Evolutionary conservation across 2,329 filamentous ascomycete species (phyloP).

Genomic region (Purpureocillium takamizusanense): DNA sequence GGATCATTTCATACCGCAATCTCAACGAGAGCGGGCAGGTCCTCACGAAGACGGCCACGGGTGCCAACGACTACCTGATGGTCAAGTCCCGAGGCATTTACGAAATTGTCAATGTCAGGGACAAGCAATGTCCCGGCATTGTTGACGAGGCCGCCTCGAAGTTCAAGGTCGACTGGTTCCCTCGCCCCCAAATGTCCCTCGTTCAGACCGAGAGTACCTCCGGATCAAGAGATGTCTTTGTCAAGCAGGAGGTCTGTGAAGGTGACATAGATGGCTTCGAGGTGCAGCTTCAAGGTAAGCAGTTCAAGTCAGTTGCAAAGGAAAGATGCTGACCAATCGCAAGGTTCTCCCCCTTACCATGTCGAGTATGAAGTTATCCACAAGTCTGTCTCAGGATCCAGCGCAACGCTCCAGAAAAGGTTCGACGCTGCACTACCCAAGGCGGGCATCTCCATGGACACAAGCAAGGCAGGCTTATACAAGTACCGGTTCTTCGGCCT

Average conservation of each 20-base stretch:
- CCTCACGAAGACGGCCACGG: conserved; percentile 38
- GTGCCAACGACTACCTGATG: conserved; percentile 58
- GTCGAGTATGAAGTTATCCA: conserved; percentile 74
- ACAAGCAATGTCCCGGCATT: conserved; percentile 72
- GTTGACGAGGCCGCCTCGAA: conserved; percentile 64
- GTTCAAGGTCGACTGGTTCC: conserved; percentile 81
- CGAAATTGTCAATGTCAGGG: conserved; percentile 67
- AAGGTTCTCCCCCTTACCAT: conserved; percentile 71
- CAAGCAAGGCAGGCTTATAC: conserved; percentile 70
- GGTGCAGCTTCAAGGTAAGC: conserved; percentile 64
- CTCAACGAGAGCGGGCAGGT: conserved; percentile 40
- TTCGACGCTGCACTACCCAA: conserved; percentile 70
- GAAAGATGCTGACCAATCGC: conserved; percentile 17
- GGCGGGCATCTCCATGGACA: conserved; percentile 79
- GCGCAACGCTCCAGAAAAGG: conserved; percentile 56
- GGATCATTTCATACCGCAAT: conserved; percentile 71
- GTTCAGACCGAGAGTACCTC: conserved; percentile 55
- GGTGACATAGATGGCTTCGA: conserved; percentile 89
- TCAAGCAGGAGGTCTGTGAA: conserved; percentile 82
- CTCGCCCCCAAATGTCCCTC: conserved; percentile 64
- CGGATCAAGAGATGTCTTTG: conserved; percentile 41
- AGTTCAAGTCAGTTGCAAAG: background rate
- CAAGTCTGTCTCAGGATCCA: conserved; percentile 57
- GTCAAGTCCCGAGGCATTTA: conserved; percentile 66
- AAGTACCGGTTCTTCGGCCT: conserved; percentile 79